Conservation (phyloP, 225 moss, liverwort and hornwort genomes). For the Thuidium tamariscinum region DNA sequence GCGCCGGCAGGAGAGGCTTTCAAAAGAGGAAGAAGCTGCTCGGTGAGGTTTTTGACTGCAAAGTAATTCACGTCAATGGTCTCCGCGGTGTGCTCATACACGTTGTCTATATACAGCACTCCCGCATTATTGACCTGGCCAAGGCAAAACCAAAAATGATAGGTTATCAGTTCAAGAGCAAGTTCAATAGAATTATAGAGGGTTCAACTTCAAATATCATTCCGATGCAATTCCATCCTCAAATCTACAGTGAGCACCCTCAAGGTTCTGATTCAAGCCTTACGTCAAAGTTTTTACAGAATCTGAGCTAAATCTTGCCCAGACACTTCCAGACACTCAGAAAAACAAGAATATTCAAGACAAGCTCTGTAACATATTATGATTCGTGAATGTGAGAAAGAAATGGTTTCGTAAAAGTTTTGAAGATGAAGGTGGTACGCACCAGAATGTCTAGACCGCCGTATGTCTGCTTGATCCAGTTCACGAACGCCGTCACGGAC, state of each 20-base stretch:
- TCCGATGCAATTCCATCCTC: not conserved
- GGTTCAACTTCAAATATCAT: not conserved
- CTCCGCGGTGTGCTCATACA: not conserved
- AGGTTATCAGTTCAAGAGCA: not conserved
- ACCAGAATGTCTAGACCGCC: not conserved
- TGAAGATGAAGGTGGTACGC: not conserved
- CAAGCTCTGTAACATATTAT: not conserved
- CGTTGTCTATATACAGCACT: not conserved
- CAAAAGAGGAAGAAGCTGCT: conserved; percentile 1
- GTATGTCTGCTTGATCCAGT: not conserved
- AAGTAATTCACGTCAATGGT: conserved; percentile 5
- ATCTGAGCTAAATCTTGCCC: not conserved
- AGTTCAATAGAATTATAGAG: not conserved
- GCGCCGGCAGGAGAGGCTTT: conserved; percentile 16
- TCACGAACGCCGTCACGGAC: not conserved
- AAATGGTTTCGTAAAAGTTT: not conserved
- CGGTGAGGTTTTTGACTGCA: not conserved
- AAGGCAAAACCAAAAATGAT: not conserved
- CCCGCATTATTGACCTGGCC: conserved; percentile 40
- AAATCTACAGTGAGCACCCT: not conserved
- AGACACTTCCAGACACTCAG: not conserved
- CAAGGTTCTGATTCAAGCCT: not conserved
- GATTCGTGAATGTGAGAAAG: not conserved
- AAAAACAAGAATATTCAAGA: not conserved
- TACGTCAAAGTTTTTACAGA: not conserved